A percentile compares a stretch with the other conserved stretches of the same genome.
Evolutionary conservation across 352 stramenopile species (phyloP).

Genomic region (Pythium myriotylum): DNA sequence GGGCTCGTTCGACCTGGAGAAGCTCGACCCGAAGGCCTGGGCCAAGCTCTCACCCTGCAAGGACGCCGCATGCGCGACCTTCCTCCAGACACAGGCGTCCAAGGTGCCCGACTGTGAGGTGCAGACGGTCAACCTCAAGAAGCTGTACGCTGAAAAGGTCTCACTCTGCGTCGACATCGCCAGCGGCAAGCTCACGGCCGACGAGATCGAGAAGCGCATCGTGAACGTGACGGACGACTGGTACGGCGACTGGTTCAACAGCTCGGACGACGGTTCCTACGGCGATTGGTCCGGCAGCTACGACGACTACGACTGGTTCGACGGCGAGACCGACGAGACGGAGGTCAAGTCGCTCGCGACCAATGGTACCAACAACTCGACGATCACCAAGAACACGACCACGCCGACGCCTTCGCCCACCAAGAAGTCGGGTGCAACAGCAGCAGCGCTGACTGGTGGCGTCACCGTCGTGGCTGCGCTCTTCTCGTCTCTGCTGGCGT

Average conservation of each 20-base stretch:
- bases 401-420: background rate
- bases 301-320: slow-evolving; percentile 1
- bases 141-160: slow-evolving; percentile 10
- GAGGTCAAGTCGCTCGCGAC: background rate
- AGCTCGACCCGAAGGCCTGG: slow-evolving; percentile 4
- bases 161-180: slow-evolving; percentile 11
- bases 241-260: background rate
- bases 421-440: background rate
- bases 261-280: background rate
- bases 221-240: background rate
- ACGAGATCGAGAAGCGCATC: slow-evolving; percentile 9
- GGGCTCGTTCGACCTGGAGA: slow-evolving; percentile 1
- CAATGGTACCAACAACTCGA: slow-evolving; percentile 1
- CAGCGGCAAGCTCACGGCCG: slow-evolving; percentile 6
- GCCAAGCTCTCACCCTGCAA: slow-evolving; percentile 15
- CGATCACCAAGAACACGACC: background rate
- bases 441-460: background rate
- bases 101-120: slow-evolving; percentile 13
- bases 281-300: background rate
- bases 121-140: slow-evolving; percentile 1
- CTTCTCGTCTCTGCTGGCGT: background rate
- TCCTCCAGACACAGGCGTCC: background rate
- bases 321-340: background rate
- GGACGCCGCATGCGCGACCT: background rate
- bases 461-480: background rate